Evolutionary conservation across 2,329 filamentous ascomycete genomes (phyloP), one percentile per base, ranked within the genome.

Genomic region (Gremmenia infestans): DNA sequence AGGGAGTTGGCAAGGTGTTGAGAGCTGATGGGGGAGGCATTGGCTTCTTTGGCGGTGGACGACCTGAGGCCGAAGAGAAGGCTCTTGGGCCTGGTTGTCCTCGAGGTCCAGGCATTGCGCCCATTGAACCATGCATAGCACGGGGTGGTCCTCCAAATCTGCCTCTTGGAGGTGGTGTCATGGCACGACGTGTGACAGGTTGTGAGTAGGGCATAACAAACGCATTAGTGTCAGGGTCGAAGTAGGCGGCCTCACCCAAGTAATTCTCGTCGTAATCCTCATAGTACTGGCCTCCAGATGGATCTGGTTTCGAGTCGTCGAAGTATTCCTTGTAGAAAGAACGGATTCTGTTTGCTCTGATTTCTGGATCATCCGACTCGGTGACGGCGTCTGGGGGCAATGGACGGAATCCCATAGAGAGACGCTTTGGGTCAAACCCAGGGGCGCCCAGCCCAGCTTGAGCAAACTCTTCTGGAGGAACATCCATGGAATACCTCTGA

Each of bases 271-370:
- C 85, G 67, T 90, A 89, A 65, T 93, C 88, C 66, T 92, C 88
- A 60, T 89, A 86, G 71, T 92, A 89, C 53, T 78, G 70, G 15
- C 68, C 70, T n/a, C 63, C 45, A 25, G 45, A 53, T 48, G 67
- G 67, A 15, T 62, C 66, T 43, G 68, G 68, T 69, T 85, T 89
- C 57, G 78, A 83, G 43, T 97, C 93, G 63, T 97, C 94, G 66
- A 99, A 99, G 76, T 99, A 99, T 71, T 99, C 94, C 76, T 97
- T 97, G 78, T 99, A 99, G 77, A 99, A 99, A 4, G 94, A 99
- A 71, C 94, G 84, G 64, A 99, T 99, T 56, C 94, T 86, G 77
- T 97, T 97, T 61, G 94, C 94, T 67, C 94, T 85, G 68, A 93
- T 86, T 72, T 97, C 94, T 0, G 94, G 91, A 70, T 97, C 93